Base-by-base conservation (phyloP, 768 basidiomycete species). In the Fomitopsis serialis region DNA sequence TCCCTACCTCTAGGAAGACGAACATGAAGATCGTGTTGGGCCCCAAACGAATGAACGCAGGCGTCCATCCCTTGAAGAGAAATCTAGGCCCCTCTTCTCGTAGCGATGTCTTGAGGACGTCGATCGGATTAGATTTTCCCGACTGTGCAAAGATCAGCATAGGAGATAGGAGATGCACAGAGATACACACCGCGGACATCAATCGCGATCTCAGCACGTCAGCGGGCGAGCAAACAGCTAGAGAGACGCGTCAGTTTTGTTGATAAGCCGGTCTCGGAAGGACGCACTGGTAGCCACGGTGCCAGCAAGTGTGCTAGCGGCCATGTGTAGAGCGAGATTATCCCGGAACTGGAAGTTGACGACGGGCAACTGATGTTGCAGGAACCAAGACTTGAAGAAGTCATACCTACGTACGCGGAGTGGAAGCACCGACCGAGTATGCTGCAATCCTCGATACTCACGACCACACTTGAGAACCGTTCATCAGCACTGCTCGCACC, bases 21-120 rank as follows among this genome's bases (percentile, higher is more conserved):
- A 91, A 93, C 70, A 92, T 78, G 4, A 92, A 72, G 32, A 93
- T 76, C 1, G 91, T 92, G 65, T 92, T 91, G 1, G 90, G 90
- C 25, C 85, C 89, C 42, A 93, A 70, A 45, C 91, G 83, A 60
- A 87, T 81, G 69, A 91, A 93, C 8, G 91, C 87, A 2, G 91
- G 91, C 17, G 88, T 88, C 91, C 91, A 93, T 32, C 91, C 91
- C 66, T 89, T 92, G 70, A 93, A 89, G 50, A 92, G 72, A 66
- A 92, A 92, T 54, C 75, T 73, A 10, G 81, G 76, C 0, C 91
- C 91, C 73, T 93, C 91, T 61, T 84, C 75, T 37, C 77, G 78
- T 34, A 90, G 69, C 3, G 89, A 88, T 42, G 67, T 73, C 25
- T 68, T 71, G 12, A 90, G 66, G 25, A 90, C 74, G 50, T 78